Conservation (phyloP, 2,329 filamentous ascomycete species). For the Pezicula neosporulosa region DNA sequence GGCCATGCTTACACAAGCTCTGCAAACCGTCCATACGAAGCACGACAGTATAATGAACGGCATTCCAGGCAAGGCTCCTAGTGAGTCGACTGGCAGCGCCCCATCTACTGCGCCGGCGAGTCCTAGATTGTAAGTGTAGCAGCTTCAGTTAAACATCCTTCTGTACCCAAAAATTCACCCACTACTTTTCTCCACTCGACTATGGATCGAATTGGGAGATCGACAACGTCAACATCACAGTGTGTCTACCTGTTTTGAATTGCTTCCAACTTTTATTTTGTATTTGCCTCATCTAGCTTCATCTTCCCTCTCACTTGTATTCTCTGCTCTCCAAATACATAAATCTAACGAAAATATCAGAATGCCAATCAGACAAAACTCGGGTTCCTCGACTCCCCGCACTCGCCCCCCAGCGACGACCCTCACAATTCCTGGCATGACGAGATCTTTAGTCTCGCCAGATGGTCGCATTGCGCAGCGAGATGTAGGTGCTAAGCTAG, state of each 20-base stretch:
- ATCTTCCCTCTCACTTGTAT: not conserved
- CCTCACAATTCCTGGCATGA: slow-evolving; percentile 94
- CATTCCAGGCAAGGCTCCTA: slow-evolving; percentile 11
- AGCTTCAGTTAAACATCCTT: not conserved
- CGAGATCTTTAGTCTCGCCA: slow-evolving; percentile 89
- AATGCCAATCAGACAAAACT: slow-evolving; percentile 67
- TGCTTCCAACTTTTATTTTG: not conserved
- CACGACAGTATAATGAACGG: slow-evolving; percentile 6
- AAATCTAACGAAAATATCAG: slow-evolving; percentile 35
- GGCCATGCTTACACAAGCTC: slow-evolving; percentile 1
- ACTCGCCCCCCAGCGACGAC: slow-evolving; percentile 84
- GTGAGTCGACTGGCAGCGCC: slow-evolving; percentile 18
- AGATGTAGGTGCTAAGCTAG: slow-evolving; percentile 93
- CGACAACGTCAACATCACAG: too few species aligned
- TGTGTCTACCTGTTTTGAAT: not conserved
- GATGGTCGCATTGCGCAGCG: slow-evolving; percentile 91
- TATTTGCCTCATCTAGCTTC: not conserved
- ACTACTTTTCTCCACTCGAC: not conserved
- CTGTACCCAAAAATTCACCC: not conserved
- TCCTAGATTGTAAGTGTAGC: slow-evolving; percentile 26
- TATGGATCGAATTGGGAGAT: not conserved
- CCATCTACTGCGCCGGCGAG: slow-evolving; percentile 26
- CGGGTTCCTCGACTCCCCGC: slow-evolving; percentile 72
- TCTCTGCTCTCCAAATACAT: not conserved
- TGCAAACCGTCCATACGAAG: slow-evolving; percentile 1